A percentile compares a stretch with the other conserved stretches of the same genome.
These are phyloP conservation scores for Mycena amicta DNA, from an alignment of 768 basidiomycete species.

Conservation along the genomic window DNA sequence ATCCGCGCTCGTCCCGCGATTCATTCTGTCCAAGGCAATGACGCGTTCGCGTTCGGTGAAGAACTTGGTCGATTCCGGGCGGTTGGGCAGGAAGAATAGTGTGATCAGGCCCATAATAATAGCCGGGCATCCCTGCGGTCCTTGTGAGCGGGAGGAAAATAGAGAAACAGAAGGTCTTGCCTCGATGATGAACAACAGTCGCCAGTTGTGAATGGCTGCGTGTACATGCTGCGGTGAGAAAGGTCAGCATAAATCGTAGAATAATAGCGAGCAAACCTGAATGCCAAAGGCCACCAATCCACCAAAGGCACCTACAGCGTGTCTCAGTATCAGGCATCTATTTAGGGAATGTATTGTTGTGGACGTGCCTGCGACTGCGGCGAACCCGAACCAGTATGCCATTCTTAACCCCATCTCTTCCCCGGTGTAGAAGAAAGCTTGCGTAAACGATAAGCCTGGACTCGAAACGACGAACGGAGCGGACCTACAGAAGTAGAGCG, in stretches of 20 bases:
- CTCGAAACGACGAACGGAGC: not conserved
- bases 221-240: slow-evolving; percentile 46
- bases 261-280: slow-evolving; percentile 23
- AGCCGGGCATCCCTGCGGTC: slow-evolving; percentile 62
- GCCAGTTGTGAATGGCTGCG: slow-evolving; percentile 53
- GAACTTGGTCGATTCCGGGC: slow-evolving; percentile 57
- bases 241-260: not conserved
- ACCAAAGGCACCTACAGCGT: slow-evolving; percentile 75
- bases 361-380: slow-evolving; percentile 66
- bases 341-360: too few species aligned
- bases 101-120: slow-evolving; percentile 62
- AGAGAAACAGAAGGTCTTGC: slow-evolving; percentile 32
- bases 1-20: slow-evolving; percentile 67
- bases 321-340: too few species aligned
- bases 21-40: slow-evolving; percentile 69
- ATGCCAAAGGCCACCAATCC: slow-evolving; percentile 84
- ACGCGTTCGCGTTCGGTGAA: slow-evolving; percentile 50
- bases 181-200: slow-evolving; percentile 75
- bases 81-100: slow-evolving; percentile 48
- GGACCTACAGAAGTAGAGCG: slow-evolving; percentile 72
- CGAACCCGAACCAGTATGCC: slow-evolving; percentile 85
- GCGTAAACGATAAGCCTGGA: not conserved
- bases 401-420: slow-evolving; percentile 72
- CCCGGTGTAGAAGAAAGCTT: slow-evolving; percentile 80
- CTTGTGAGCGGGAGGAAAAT: not conserved